A percentile compares a stretch with the other conserved stretches of the same genome.
phyloP scores from a whole-genome alignment of 23 red algal species.

The Gracilariopsis chorda region DNA sequence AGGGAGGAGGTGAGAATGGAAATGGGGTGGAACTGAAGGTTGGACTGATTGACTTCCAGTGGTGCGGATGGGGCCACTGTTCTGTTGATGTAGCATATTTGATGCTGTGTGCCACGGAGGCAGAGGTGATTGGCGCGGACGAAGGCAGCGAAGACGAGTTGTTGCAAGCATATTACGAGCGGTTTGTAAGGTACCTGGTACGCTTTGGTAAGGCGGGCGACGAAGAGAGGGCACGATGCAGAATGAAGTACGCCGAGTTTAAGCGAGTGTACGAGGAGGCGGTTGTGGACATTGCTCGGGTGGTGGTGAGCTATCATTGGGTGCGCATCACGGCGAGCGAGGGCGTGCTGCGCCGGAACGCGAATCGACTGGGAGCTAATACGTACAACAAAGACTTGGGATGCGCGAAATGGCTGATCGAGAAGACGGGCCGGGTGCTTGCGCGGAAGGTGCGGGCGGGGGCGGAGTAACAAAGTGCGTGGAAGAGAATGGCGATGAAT shows the following conservation, averaged over 20 bases:
- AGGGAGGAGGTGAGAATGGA: not conserved
- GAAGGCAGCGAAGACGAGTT: not conserved
- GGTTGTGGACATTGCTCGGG: slow-evolving; percentile 50
- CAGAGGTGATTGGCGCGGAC: slow-evolving; percentile 14
- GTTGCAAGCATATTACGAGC: slow-evolving; percentile 32
- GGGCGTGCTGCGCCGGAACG: not conserved
- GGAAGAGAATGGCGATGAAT: no score
- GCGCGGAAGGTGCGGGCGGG: no score
- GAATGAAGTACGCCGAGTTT: slow-evolving; percentile 4
- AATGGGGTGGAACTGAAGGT: slow-evolving; percentile 12
- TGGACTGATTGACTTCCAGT: slow-evolving; percentile 77
- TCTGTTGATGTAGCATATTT: slow-evolving; percentile 64
- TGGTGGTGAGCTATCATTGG: slow-evolving; percentile 68
- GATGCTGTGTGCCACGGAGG: slow-evolving; percentile 4
- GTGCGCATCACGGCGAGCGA: slow-evolving; percentile 37
- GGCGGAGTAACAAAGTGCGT: no score
- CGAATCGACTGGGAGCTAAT: slow-evolving; percentile 23
- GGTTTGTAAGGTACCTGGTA: slow-evolving; percentile 19
- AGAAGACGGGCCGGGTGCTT: not conserved
- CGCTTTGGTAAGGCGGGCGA: slow-evolving; percentile 27
- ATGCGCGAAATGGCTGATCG: slow-evolving; percentile 48
- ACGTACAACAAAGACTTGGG: slow-evolving; percentile 64
- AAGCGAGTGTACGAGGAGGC: slow-evolving; percentile 14
- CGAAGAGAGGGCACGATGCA: not conserved
- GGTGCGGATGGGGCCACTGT: slow-evolving; percentile 58